Percentiles rank a stretch among this genome's conserved stretches.
phyloP scores from a whole-genome alignment of 345 rosid species.

The Lepidium sativum region DNA sequence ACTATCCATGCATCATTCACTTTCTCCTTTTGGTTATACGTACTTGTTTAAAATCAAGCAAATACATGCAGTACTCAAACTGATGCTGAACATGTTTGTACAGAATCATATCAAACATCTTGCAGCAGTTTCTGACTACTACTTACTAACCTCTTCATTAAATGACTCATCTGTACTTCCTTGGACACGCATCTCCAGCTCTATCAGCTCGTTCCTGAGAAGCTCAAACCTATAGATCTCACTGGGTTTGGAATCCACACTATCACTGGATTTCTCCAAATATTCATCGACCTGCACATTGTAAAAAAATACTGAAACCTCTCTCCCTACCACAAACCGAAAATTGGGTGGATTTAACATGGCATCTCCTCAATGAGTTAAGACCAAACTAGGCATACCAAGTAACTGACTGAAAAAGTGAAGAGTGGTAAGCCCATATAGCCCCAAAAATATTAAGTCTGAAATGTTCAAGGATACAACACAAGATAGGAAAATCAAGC shows the following conservation, averaged over 20 bases:
- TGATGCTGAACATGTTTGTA: not conserved
- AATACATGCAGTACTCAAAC: not conserved
- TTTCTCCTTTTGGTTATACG: not conserved
- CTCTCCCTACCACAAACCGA: conserved; percentile 5
- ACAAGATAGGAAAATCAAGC: conserved; percentile 5
- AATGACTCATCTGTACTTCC: conserved; percentile 58
- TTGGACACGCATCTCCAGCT: conserved; percentile 87
- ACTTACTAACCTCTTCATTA: conserved; percentile 51
- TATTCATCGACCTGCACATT: conserved; percentile 49
- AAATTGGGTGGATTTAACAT: not conserved
- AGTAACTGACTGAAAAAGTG: not conserved
- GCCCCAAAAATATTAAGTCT: not conserved
- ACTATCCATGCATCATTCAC: not conserved
- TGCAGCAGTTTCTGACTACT: not conserved
- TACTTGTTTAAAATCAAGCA: not conserved
- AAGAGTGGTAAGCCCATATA: not conserved
- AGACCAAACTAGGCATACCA: not conserved
- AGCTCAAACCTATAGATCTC: conserved; percentile 74
- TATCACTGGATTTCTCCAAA: conserved; percentile 24
- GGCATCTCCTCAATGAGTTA: not conserved
- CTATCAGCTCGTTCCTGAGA: conserved; percentile 78
- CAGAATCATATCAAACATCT: not conserved
- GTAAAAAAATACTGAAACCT: conserved; percentile 5
- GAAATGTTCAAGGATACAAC: not conserved
- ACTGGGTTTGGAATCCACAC: conserved; percentile 41